A percentile compares a stretch with the other conserved stretches of the same genome.
These are phyloP conservation scores for Fraxinus quadrangulata DNA, from an alignment of 257 asterid genomes.

Conservation along the genomic window DNA sequence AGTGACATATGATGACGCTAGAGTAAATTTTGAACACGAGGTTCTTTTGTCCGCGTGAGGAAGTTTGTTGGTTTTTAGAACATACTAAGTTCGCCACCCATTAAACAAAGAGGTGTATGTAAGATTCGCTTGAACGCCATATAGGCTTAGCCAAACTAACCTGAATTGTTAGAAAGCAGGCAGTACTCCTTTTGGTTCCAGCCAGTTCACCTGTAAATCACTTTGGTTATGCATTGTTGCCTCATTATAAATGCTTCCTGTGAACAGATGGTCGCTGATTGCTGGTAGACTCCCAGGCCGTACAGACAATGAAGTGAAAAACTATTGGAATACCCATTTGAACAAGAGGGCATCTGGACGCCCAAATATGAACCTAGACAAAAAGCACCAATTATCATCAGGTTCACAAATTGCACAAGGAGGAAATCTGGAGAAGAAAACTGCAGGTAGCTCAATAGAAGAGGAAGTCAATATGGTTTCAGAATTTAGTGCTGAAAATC, in stretches of 20 bases:
- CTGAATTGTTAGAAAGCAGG: neutral
- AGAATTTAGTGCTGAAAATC: slow-evolving; percentile 28
- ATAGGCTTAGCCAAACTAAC: neutral
- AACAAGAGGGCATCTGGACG: slow-evolving; percentile 40
- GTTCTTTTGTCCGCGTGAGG: neutral
- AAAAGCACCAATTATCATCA: neutral
- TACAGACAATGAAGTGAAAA: slow-evolving; percentile 63
- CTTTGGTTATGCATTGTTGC: neutral
- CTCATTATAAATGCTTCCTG: neutral
- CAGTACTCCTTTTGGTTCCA: neutral
- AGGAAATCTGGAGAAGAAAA: neutral
- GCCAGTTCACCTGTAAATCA: neutral
- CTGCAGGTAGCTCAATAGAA: slow-evolving; percentile 10
- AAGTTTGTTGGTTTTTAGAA: neutral
- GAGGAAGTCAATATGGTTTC: slow-evolving; percentile 12
- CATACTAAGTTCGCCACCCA: neutral
- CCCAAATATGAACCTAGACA: slow-evolving; percentile 14
- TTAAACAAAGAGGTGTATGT: neutral
- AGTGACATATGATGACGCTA: neutral
- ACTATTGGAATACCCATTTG: slow-evolving; percentile 72
- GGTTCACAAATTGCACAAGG: slow-evolving; percentile 1
- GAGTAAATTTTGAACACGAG: neutral
- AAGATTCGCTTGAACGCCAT: neutral
- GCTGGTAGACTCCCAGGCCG: slow-evolving; percentile 68
- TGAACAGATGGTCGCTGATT: slow-evolving; percentile 54